Evolutionary conservation across 441 rosid genomes (phyloP), one percentile per base, ranked within the genome.

Genomic region (Erodium chrysanthum): DNA sequence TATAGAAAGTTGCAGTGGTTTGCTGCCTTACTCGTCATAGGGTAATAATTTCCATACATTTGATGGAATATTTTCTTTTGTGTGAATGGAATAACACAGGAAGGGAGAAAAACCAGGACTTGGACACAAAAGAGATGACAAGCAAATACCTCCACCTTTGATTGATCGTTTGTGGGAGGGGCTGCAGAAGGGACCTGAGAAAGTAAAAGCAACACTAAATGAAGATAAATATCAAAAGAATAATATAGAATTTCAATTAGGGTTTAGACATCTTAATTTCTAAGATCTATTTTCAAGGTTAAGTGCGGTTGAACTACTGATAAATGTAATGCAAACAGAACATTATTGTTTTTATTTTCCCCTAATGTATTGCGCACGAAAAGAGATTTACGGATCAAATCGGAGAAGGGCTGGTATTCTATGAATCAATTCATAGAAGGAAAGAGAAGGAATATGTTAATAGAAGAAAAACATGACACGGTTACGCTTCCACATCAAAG

Each of bases 151-250:
- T 80, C 75, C 58, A 60, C 66, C 73, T 68, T 77, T 35, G 84
- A 69, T 64, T 74, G 74, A 66, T 71, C 66, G 31, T 74, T 81
- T 65, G 75, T 73, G 22, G 86, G 72, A 61, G 89, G 80, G 71
- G 79, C 77, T 74, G 84, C 91, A 27, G 87, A 86, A 68, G 96
- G 97, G 66, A 92, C 96, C 97, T 92, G 78, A 76, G 63, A 64
- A 54, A 66, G 67, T 54, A 8, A 54, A 65, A 67, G 63, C 66
- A 48, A 40, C 10, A 65, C 46, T 67, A 44, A 79, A 60, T 56
- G 69, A 65, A 42, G 25, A 35, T 20, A 35, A 44, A 35, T 35
- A 7, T 35, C 40, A 35, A 35, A 0, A 35, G 9, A 35, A 35
- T 29, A 33, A 48, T 46, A 9, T 11, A 27, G 56, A 66, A 52